Percentiles rank a stretch among this genome's conserved stretches.
Evolutionary conservation across 2,329 filamentous ascomycete species (phyloP).

Genomic region (Epichloe festucae): DNA sequence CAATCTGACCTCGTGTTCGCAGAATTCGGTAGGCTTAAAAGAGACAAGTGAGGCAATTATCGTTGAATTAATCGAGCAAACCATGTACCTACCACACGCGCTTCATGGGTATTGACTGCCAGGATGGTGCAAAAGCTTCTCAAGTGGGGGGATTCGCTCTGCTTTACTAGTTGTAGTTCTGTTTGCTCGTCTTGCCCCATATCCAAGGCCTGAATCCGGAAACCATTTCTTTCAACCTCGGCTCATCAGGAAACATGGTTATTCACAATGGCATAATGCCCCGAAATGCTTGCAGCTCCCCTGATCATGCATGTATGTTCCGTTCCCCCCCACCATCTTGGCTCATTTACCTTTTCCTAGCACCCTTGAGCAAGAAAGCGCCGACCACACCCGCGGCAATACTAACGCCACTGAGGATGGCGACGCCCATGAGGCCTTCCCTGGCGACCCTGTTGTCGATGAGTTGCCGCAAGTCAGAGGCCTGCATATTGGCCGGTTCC

Average conservation of each 20-base stretch:
- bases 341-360: conserved; percentile 39
- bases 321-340: too few species aligned
- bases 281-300: not conserved
- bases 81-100: conserved; percentile 1
- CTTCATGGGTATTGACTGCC: not conserved
- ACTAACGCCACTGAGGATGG: conserved; percentile 85
- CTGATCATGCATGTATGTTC: not conserved
- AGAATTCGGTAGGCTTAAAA: too few species aligned
- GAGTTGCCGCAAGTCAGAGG: conserved; percentile 68
- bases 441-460: conserved; percentile 95
- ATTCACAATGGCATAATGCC: too few species aligned
- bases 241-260: too few species aligned
- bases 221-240: not conserved
- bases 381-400: conserved; percentile 89
- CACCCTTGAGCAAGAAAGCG: conserved; percentile 69
- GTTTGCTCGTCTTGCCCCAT: not conserved
- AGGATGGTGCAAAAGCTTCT: not conserved
- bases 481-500: conserved; percentile 85
- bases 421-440: conserved; percentile 87
- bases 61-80: not conserved
- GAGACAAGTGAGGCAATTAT: too few species aligned
- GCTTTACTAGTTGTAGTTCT: not conserved
- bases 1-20: too few species aligned
- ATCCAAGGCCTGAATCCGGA: not conserved
- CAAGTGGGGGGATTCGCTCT: not conserved